Conservation (phyloP, 2,329 filamentous ascomycete species). For the Neodidymelliopsis sp. region DNA sequence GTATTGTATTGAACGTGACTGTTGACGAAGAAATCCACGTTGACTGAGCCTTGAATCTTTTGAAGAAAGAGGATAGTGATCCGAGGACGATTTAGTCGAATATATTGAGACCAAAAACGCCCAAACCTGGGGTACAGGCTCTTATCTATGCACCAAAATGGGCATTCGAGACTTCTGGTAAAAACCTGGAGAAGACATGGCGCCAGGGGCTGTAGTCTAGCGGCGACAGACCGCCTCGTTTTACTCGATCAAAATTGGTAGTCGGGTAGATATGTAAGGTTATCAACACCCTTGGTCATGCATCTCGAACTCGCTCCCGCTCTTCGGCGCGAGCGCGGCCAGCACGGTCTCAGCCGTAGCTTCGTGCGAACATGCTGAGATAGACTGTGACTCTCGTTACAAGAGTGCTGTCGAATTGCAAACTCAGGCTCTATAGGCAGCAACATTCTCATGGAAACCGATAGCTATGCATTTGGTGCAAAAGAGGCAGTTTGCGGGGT, state of each 20-base stretch:
- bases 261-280: conserved; percentile 39
- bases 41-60: neutral
- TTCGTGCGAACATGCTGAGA: conserved; percentile 1
- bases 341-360: conserved; percentile 10
- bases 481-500: neutral
- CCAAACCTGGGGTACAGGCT: conserved; percentile 46
- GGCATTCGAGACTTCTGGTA: conserved; percentile 20
- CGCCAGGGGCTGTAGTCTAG: conserved; percentile 28
- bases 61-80: neutral
- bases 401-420: neutral
- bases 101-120: conserved; percentile 23
- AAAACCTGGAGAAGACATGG: conserved; percentile 28
- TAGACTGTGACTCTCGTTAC: no score
- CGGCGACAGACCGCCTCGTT: conserved; percentile 22
- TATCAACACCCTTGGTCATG: conserved; percentile 36
- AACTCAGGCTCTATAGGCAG: neutral
- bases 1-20: conserved; percentile 22
- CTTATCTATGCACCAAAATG: conserved; percentile 43
- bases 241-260: conserved; percentile 46
- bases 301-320: conserved; percentile 25
- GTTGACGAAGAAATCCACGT: conserved; percentile 22
- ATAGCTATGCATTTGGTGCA: neutral
- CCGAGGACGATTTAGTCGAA: conserved; percentile 1
- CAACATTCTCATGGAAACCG: neutral
- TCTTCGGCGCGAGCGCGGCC: conserved; percentile 21